Evolutionary conservation across 2,329 filamentous ascomycete genomes (phyloP).

Genomic region (Cercospora brassicicola): DNA sequence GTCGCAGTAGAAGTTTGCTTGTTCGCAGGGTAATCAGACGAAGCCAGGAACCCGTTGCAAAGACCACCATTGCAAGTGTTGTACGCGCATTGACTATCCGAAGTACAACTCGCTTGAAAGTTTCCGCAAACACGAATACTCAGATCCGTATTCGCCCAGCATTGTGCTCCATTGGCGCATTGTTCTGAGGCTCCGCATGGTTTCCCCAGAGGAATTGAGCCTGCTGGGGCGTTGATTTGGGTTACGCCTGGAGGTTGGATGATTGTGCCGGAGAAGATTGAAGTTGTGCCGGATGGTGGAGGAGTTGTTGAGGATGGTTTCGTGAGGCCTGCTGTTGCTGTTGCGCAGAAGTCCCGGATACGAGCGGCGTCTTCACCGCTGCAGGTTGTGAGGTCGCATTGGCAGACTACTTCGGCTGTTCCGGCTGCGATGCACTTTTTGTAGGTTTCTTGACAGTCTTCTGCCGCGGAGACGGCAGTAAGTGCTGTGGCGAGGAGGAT

Average conservation of each 20-base stretch:
- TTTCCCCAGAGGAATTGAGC: slow-evolving; percentile 25
- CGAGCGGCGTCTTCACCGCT: slow-evolving; percentile 22
- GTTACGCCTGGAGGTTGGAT: slow-evolving; percentile 15
- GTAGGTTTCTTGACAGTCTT: slow-evolving; percentile 23
- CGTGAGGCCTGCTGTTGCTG: slow-evolving; percentile 13
- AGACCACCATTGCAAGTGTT: slow-evolving; percentile 30
- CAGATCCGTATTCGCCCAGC: slow-evolving; percentile 21
- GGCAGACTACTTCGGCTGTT: slow-evolving; percentile 18
- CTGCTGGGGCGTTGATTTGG: slow-evolving; percentile 22
- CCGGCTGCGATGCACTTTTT: slow-evolving; percentile 20
- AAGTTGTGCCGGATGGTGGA: not conserved
- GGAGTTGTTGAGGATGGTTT: not conserved
- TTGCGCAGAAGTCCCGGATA: slow-evolving; percentile 22
- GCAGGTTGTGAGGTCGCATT: slow-evolving; percentile 21
- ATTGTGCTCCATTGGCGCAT: slow-evolving; percentile 25
- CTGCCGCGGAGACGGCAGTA: not conserved
- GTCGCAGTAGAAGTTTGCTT: not conserved
- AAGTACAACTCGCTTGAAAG: slow-evolving; percentile 29
- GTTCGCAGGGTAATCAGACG: not conserved
- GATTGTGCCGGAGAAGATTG: slow-evolving; percentile 16
- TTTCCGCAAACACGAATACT: slow-evolving; percentile 26
- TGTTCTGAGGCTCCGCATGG: slow-evolving; percentile 22
- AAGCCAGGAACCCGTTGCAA: slow-evolving; percentile 22
- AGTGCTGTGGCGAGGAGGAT: slow-evolving; percentile 14
- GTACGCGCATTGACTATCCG: slow-evolving; percentile 28